phyloP scores from a whole-genome alignment of 306 rosid species.

The Corylus heterophylla region DNA sequence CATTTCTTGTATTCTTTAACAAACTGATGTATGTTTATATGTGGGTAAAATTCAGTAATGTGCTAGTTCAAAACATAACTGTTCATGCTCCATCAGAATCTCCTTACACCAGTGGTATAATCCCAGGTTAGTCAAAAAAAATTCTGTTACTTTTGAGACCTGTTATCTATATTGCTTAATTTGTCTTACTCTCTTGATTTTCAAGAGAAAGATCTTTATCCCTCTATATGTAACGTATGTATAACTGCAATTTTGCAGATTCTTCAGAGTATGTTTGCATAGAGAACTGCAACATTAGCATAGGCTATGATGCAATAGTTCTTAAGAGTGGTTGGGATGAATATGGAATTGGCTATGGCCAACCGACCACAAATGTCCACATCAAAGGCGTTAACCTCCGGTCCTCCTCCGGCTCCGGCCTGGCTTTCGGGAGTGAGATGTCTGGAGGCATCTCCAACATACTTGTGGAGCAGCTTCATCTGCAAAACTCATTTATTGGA shows the following conservation, averaged over 20 bases:
- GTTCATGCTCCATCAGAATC: slow-evolving; percentile 48
- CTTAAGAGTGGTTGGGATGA: slow-evolving; percentile 81
- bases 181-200: background rate
- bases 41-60: slow-evolving; percentile 38
- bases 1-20: background rate
- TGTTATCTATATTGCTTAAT: background rate
- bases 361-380: slow-evolving; percentile 48
- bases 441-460: slow-evolving; percentile 62
- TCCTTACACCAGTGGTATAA: slow-evolving; percentile 65
- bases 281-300: slow-evolving; percentile 55
- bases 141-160: background rate
- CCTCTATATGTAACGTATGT: background rate
- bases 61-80: slow-evolving; percentile 51
- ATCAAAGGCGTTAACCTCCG: slow-evolving; percentile 44
- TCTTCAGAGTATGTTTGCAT: slow-evolving; percentile 62
- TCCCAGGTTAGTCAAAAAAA: slow-evolving; percentile 53
- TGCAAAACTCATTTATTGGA: slow-evolving; percentile 44
- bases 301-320: slow-evolving; percentile 57
- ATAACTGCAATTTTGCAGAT: slow-evolving; percentile 39
- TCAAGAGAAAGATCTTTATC: background rate
- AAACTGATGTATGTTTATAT: slow-evolving; percentile 4
- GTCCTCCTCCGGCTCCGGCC: slow-evolving; percentile 52
- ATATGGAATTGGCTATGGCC: slow-evolving; percentile 55
- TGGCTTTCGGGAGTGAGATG: slow-evolving; percentile 69
- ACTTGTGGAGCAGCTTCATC: slow-evolving; percentile 36